A percentile compares a stretch with the other conserved stretches of the same genome.
These are phyloP conservation scores for Mitragyna speciosa DNA, from an alignment of 257 asterid species.

Conservation along the genomic window DNA sequence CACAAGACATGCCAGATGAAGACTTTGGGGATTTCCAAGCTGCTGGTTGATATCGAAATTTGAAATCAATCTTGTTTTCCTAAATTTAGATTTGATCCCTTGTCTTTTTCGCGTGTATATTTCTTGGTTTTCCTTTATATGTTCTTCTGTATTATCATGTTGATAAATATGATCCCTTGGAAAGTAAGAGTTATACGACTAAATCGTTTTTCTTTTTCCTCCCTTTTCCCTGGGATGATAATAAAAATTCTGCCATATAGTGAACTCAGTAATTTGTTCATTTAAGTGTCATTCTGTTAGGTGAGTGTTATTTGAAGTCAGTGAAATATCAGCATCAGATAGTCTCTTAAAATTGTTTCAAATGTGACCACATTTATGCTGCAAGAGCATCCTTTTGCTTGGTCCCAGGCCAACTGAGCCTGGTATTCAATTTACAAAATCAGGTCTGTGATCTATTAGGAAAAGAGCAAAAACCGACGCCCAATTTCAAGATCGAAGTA, in stretches of 20 bases:
- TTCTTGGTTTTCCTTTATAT: neutral
- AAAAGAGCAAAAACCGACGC: neutral
- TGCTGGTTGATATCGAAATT: slow-evolving; percentile 48
- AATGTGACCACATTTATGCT: neutral
- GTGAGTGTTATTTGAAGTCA: neutral
- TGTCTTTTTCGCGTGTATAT: slow-evolving; percentile 13
- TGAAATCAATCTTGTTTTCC: slow-evolving; percentile 6
- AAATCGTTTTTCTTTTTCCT: neutral
- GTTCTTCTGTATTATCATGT: neutral
- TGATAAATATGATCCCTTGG: neutral
- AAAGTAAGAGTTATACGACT: neutral
- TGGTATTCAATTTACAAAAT: neutral
- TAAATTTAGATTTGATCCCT: neutral
- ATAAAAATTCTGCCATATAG: neutral
- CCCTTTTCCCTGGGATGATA: neutral
- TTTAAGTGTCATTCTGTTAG: neutral
- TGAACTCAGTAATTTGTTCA: neutral
- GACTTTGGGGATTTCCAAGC: slow-evolving; percentile 98
- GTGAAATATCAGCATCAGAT: neutral
- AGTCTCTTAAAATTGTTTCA: neutral
- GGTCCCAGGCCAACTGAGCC: neutral
- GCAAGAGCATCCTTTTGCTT: neutral
- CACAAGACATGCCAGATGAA: slow-evolving; percentile 59
- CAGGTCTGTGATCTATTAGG: neutral
- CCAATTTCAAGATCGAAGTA: too few relatives aligned